These are phyloP conservation scores for Globisporangium canariense DNA, from an alignment of 352 stramenopile species.

Conservation along the genomic window DNA sequence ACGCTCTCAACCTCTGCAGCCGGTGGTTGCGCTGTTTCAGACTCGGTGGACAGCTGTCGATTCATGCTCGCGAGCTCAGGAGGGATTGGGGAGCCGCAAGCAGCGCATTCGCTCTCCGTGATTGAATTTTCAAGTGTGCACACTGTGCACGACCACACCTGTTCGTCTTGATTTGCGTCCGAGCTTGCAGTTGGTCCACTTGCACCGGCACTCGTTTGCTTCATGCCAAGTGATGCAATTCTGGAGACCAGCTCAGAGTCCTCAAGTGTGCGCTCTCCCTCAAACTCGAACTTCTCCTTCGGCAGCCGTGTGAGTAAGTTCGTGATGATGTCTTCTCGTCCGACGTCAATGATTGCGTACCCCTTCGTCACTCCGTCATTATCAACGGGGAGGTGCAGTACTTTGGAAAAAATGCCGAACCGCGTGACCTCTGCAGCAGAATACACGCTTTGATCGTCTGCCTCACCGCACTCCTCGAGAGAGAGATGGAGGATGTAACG, in stretches of 20 bases:
- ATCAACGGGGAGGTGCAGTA: conserved; percentile 61
- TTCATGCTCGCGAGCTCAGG: conserved; percentile 32
- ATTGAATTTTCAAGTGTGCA: conserved; percentile 73
- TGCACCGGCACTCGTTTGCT: not conserved
- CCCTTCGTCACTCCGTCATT: conserved; percentile 39
- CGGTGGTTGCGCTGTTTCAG: not conserved
- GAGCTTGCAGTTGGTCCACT: not conserved
- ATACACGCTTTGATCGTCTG: conserved; percentile 71
- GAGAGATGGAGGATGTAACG: conserved; percentile 62
- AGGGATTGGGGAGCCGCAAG: conserved; percentile 60
- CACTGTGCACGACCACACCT: conserved; percentile 56
- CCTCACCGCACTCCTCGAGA: conserved; percentile 72
- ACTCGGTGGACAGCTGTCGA: conserved; percentile 9
- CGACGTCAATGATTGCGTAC: conserved; percentile 68
- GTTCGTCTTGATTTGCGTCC: conserved; percentile 18
- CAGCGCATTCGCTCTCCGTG: conserved; percentile 53
- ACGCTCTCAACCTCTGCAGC: not conserved
- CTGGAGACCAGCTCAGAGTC: conserved; percentile 38
- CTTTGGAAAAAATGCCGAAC: conserved; percentile 54
- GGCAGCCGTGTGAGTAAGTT: conserved; percentile 44
- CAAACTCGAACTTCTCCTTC: conserved; percentile 57
- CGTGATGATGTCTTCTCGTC: conserved; percentile 54
- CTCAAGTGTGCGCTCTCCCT: conserved; percentile 41
- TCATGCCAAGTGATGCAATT: conserved; percentile 20
- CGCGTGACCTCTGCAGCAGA: conserved; percentile 60